Evolutionary conservation across 164 flowering plant species (phyloP), one percentile per base, ranked within the genome.

Genomic region (Aristolochia contorta): DNA sequence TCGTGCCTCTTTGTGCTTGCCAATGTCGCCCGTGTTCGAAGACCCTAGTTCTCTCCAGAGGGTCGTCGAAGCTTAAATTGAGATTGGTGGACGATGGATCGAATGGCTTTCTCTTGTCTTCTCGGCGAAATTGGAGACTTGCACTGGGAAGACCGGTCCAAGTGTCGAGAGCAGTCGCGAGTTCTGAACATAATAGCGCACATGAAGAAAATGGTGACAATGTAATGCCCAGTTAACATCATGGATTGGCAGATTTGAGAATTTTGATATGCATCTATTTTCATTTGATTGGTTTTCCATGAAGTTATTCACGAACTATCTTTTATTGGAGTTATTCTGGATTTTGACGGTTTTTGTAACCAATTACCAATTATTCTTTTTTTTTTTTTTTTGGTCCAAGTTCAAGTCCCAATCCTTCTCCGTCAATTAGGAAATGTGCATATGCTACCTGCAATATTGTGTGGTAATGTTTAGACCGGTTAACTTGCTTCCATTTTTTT

Each of bases 141-240:
- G 19, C 65, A 15, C 13, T 61, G 13, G 23, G 57, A 25, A 50
- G 22, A 14, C 58, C 58, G 33, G 69, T 70, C 2, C 61, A 58
- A 60, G 4, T 71, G 16, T 41, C 69, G 22, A 30, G 71, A n/a
- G 78, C 78, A 19, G 78, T 77, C 37, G 76, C 79, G 15, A 64
- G 74, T 9, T 70, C 81, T 1, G 78, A 82, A 49, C 75, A 76
- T 41, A 81, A 78, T 55, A 59, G 56, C 54, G 45, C 72, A 22
- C 69, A 45, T 33, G 74, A 76, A 20, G 75, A 54, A 41, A 66
- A 67, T 37, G 57, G 61, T 47, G 52, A 57, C n/a, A 74, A 78
- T 80, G 84, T 79, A 68, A 16, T 37, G 32, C 7, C 47, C 23
- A 47, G 49, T 30, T 33, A 27, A 22, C 21, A n/a, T 12, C 22